Base-by-base conservation (phyloP, 2,329 filamentous ascomycete genomes). In the Macroventuria anomochaeta region DNA sequence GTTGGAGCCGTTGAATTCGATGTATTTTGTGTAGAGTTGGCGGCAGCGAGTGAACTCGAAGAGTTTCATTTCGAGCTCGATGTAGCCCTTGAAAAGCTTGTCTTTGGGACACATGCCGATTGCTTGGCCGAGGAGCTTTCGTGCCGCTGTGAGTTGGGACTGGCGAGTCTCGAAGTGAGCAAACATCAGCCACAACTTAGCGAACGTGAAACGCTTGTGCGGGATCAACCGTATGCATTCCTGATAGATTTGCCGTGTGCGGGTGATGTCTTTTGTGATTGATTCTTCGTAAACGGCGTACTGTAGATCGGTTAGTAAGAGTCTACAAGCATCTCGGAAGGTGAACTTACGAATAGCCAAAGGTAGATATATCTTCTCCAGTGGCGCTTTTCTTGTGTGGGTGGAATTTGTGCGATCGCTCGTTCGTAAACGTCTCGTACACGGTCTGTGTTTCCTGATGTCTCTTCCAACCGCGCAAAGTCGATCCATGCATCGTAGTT, bases 401-500 rank as follows among this genome's bases (percentile, higher is more conserved):
- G 93, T 2, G 95, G 95, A 12, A 97, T 86, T 70, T 99, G 93
- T 5, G 95, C 92, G 64, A 99, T 96, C 2, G 95, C 95, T 65
- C 92, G 85, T 76, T 99, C 95, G 76, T 97, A 99, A 12, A 96
- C 87, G 62, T 99, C 95, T 28, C 95, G 86, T 1, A 96, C 88
- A 34, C 90, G 86, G 59, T 96, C 92, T 0, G 85, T 78, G 70
- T 97, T 90, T 7, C 90, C 90, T 1, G 90, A 88, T 0, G 86
- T 85, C 76, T 99, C 95, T 74, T 99, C 95, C 6, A 99, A 79
- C 7, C 90, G 85, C 21, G 93, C 92, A 74, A 93, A 96, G 75
- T 97, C 95, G 64, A 99, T 93, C 95, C 95, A 99, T 11, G 88
- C 85, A 70, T 99, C 95, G 79, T 99, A 99, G 75, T 97, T 97